Base-by-base conservation (phyloP, 2,329 filamentous ascomycete species). In the Calcarisporium arbuscula region DNA sequence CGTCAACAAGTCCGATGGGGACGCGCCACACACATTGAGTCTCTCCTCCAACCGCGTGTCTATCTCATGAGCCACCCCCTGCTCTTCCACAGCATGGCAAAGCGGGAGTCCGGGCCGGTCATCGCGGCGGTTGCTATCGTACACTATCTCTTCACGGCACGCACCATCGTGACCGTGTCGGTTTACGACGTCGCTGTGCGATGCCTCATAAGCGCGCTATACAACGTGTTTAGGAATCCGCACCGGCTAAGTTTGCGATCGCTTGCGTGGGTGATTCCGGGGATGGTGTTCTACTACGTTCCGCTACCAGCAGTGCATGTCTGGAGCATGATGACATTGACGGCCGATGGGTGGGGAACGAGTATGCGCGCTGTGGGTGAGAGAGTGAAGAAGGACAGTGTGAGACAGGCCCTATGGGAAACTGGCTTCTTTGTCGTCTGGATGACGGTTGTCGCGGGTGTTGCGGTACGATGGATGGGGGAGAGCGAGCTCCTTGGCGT, bases 1-100 rank as follows among this genome's bases (percentile, higher is more conserved):
- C 43, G 41, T 35, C 48, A 50, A 20, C 48, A 50, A 19, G 44
- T 50, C 4, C 39, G 48, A 34, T 50, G 48, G 48, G 47, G 30
- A 3, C 46, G 48, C 6, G 47, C 48, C 10, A 50, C 48, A 4
- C 48, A 50, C 10, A 46, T 45, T 16, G 48, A 50, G 33, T 46
- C 46, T 18, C 38, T 50, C 9, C 44, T 50, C 4, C 43, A 49
- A n/a, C 48, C 48, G 6, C 36, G 36, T 6, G 41, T 50, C 18
- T 50, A 50, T 26, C 35, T 42, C 11, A 43, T 46, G 35, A 47
- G 39, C 32, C 46, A 50, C 22, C 48, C 48, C 2, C 44, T 50
- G 4, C 40, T 49, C n/a, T 50, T 50, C 30, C 48, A 45, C 28
- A 36, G 42, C 23, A 48, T 44, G 39, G 40, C 42, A 5, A 49